phyloP scores from a whole-genome alignment of 306 rosid genomes.

The Cicer judaicum region DNA sequence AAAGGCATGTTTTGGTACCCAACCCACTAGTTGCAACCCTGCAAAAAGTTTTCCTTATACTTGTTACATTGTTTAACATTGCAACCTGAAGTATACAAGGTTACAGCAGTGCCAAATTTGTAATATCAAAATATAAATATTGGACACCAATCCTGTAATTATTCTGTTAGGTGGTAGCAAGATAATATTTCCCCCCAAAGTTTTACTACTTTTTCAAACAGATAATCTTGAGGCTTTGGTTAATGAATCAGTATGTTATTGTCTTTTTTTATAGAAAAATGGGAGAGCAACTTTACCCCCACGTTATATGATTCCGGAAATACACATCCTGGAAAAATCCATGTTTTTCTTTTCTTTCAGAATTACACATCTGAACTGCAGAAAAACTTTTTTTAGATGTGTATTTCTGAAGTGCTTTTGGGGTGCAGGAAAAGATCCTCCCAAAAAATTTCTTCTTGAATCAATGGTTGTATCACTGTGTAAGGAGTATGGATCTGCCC shows the following conservation, averaged over 20 bases:
- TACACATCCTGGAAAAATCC: too few relatives aligned
- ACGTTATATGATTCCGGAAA: too few relatives aligned
- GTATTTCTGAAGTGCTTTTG: too few relatives aligned
- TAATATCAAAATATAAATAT: conserved; percentile 34
- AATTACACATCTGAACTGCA: too few relatives aligned
- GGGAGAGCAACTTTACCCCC: too few relatives aligned
- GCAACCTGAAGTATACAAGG: conserved; percentile 25
- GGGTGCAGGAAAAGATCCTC: too few relatives aligned
- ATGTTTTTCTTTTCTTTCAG: too few relatives aligned
- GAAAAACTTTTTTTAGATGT: too few relatives aligned
- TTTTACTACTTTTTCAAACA: conserved; percentile 32
- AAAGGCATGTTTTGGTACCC: conserved; percentile 99
- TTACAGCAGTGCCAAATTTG: conserved; percentile 24
- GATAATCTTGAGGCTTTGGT: conserved; percentile 24
- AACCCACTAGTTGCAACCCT: conserved; percentile 47
- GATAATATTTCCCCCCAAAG: neutral
- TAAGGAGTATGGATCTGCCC: too few relatives aligned
- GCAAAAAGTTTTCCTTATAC: conserved; percentile 39
- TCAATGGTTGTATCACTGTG: conserved; percentile 15
- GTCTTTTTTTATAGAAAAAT: neutral
- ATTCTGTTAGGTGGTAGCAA: conserved; percentile 34
- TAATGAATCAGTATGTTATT: conserved; percentile 1
- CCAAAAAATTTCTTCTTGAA: neutral
- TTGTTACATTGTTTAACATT: conserved; percentile 29
- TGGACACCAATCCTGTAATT: conserved; percentile 38